Conservation (phyloP, 768 basidiomycete species). For the Xanthoconium purpureum region DNA sequence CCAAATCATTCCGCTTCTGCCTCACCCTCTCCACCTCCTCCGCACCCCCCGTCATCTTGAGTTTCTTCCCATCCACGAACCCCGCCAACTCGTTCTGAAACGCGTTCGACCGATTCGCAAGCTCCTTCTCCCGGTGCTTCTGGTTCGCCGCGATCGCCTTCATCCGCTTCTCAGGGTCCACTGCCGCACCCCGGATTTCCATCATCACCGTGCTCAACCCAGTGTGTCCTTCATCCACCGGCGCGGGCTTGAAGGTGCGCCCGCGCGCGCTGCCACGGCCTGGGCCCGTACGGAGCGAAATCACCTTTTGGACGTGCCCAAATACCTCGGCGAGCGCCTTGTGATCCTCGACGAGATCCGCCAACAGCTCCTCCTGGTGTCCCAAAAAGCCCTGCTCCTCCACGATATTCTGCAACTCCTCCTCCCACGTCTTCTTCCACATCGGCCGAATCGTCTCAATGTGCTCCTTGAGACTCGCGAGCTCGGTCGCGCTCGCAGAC, state of each 20-base stretch:
- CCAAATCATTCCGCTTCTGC: slow-evolving; percentile 78
- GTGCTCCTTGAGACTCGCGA: slow-evolving; percentile 77
- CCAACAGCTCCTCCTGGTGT: slow-evolving; percentile 89
- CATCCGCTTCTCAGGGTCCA: slow-evolving; percentile 80
- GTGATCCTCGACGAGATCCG: slow-evolving; percentile 87
- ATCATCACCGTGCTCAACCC: slow-evolving; percentile 80
- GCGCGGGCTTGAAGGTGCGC: slow-evolving; percentile 57
- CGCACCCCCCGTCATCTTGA: slow-evolving; percentile 94
- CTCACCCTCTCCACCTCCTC: slow-evolving; percentile 88
- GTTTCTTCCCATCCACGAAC: slow-evolving; percentile 83
- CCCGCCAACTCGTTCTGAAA: slow-evolving; percentile 80
- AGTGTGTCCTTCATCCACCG: slow-evolving; percentile 62
- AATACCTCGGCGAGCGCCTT: slow-evolving; percentile 86
- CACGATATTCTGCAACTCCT: slow-evolving; percentile 93
- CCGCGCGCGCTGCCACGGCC: slow-evolving; percentile 38
- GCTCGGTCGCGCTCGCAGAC: slow-evolving; percentile 57
- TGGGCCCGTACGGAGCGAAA: slow-evolving; percentile 54
- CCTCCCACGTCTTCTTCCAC: slow-evolving; percentile 99
- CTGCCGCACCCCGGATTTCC: slow-evolving; percentile 80
- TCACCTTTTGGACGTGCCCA: slow-evolving; percentile 88
- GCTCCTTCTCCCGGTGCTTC: slow-evolving; percentile 73
- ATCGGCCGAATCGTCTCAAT: slow-evolving; percentile 88
- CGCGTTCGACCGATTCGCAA: slow-evolving; percentile 71
- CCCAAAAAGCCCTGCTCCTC: slow-evolving; percentile 94
- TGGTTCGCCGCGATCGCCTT: slow-evolving; percentile 92